Evolutionary conservation across 352 stramenopile species (phyloP).

Genomic region (Halophytophthora polymorphica): DNA sequence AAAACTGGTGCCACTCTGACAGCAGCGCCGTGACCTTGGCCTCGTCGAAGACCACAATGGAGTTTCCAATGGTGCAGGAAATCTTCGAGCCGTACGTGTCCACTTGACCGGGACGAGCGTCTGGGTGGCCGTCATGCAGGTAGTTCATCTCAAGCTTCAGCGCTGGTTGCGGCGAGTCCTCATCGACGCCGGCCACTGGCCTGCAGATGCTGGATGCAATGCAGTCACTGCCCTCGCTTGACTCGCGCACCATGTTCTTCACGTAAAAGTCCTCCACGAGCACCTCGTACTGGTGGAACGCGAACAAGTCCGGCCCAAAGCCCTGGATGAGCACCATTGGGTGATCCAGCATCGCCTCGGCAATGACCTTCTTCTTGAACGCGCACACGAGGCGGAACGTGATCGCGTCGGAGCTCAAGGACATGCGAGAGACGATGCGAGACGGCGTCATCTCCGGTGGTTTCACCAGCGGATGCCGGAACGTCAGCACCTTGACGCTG

Average conservation of each 20-base stretch:
- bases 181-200: constrained; percentile 5
- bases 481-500: constrained; percentile 62
- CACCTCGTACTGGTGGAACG: constrained; percentile 75
- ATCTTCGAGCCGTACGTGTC: constrained; percentile 76
- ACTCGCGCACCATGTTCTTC: constrained; percentile 53
- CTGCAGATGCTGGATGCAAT: constrained; percentile 71
- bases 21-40: constrained; percentile 65
- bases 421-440: constrained; percentile 44
- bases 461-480: constrained; percentile 67
- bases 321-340: constrained; percentile 59
- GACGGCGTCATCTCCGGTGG: constrained; percentile 54
- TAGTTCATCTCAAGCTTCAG: constrained; percentile 67
- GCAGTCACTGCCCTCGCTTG: constrained; percentile 47
- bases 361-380: constrained; percentile 54
- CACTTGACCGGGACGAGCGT: constrained; percentile 39
- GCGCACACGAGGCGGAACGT: constrained; percentile 73
- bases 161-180: constrained; percentile 14
- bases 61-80: constrained; percentile 58
- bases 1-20: constrained; percentile 59
- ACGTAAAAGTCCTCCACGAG: constrained; percentile 71
- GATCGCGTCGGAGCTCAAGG: constrained; percentile 52
- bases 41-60: constrained; percentile 70
- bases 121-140: constrained; percentile 62
- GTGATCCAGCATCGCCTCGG: constrained; percentile 47
- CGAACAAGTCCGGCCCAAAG: constrained; percentile 77